Evolutionary conservation across 2,329 filamentous ascomycete species (phyloP).

Genomic region (Rhynchosporium graminicola): DNA sequence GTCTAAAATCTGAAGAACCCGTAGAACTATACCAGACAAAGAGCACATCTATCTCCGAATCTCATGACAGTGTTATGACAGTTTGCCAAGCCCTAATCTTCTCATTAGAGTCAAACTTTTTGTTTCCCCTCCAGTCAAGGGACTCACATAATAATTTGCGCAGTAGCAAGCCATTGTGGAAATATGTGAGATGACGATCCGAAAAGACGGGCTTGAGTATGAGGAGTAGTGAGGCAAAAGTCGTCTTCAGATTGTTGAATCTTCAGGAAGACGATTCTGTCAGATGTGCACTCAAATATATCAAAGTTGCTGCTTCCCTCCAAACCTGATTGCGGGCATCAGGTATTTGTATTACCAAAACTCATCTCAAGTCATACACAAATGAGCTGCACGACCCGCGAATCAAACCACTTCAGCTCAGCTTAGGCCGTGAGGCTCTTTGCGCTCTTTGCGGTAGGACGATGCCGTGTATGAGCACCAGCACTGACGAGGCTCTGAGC

Average conservation of each 20-base stretch:
- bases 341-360: neutral
- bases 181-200: constrained; percentile 10
- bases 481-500: constrained; percentile 20
- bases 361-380: constrained; percentile 5
- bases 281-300: constrained; percentile 10
- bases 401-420: constrained; percentile 22
- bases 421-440: neutral
- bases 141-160: constrained; percentile 44
- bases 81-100: constrained; percentile 41
- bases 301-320: neutral
- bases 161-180: constrained; percentile 42
- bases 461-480: constrained; percentile 20
- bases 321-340: neutral
- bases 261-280: too few species aligned
- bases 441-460: neutral
- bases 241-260: constrained; percentile 1
- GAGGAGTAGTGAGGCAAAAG: neutral
- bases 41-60: constrained; percentile 44
- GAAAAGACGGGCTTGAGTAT: neutral
- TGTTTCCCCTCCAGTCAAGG: neutral
- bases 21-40: constrained; percentile 40
- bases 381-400: constrained; percentile 17
- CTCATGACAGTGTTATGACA: constrained; percentile 43
- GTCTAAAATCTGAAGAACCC: neutral
- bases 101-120: constrained; percentile 19